A percentile compares a stretch with the other conserved stretches of the same genome.
Evolutionary conservation across 148 eudicot genomes (phyloP).

Genomic region (Persicaria maculosa): DNA sequence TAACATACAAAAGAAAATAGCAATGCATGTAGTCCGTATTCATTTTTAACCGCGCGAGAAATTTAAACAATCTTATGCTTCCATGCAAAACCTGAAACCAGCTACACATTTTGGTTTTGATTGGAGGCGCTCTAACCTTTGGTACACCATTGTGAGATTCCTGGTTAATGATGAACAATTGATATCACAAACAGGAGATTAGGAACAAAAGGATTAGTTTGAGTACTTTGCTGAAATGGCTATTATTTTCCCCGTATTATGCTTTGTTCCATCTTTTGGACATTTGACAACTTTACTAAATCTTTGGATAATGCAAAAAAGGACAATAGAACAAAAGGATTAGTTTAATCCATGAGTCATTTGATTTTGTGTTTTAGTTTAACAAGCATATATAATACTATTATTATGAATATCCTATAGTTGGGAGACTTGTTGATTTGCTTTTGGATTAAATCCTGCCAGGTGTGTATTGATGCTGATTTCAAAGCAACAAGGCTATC

Average conservation of each 20-base stretch:
- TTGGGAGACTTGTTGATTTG: neutral
- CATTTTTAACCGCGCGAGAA: neutral
- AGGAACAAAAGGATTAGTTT: neutral
- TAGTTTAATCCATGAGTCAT: too few species aligned
- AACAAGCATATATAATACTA: neutral
- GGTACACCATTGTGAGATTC: neutral
- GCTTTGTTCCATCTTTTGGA: neutral
- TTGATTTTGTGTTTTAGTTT: neutral
- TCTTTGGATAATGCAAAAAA: neutral
- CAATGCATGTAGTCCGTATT: neutral
- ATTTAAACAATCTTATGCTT: neutral
- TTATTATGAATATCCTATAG: neutral
- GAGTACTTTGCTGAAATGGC: neutral
- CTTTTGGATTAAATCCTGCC: constrained; percentile 14
- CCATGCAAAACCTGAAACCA: neutral
- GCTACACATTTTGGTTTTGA: neutral
- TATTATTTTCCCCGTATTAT: neutral
- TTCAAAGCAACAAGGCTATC: constrained; percentile 68
- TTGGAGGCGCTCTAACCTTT: neutral
- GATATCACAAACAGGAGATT: neutral
- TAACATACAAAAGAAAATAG: neutral
- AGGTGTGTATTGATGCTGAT: constrained; percentile 60
- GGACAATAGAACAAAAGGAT: neutral
- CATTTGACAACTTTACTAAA: neutral
- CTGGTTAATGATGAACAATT: too few species aligned